phyloP scores from a whole-genome alignment of 2,329 filamentous ascomycete genomes.

The Paradendryphiella salina region DNA sequence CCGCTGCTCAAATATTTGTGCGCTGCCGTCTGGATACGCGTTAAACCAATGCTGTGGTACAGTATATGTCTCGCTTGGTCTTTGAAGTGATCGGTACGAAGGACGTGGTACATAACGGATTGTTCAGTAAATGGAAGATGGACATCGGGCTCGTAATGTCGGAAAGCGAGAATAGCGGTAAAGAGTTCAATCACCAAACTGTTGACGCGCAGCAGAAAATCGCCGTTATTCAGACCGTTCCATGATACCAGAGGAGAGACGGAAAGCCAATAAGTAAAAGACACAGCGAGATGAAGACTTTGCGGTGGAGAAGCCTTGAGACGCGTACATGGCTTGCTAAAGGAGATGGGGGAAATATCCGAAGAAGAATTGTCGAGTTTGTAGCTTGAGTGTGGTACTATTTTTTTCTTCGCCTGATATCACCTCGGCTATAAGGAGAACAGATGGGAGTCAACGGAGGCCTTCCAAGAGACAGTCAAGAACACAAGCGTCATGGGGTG shows the following conservation, averaged over 20 bases:
- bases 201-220: slow-evolving; percentile 50
- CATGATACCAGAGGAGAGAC: slow-evolving; percentile 11
- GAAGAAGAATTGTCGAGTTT: background rate
- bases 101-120: slow-evolving; percentile 47
- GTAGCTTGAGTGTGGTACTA: background rate
- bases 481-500: background rate
- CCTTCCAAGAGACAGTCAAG: background rate
- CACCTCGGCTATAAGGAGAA: background rate
- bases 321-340: background rate
- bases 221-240: slow-evolving; percentile 50
- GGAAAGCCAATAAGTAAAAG: slow-evolving; percentile 9
- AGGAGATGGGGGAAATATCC: background rate
- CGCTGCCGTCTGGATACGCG: slow-evolving; percentile 44
- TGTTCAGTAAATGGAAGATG: slow-evolving; percentile 48
- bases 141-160: slow-evolving; percentile 45
- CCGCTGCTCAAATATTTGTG: slow-evolving; percentile 22
- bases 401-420: background rate
- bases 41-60: slow-evolving; percentile 53
- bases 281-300: slow-evolving; percentile 7
- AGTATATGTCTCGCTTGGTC: slow-evolving; percentile 41
- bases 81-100: slow-evolving; percentile 41
- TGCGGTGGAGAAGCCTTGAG: background rate
- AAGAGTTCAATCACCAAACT: slow-evolving; percentile 48
- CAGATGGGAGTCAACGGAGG: background rate
- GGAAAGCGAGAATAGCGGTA: slow-evolving; percentile 46